Evolutionary conservation across 768 basidiomycete species (phyloP).

Genomic region (Lanmaoa pseudosensibilis): DNA sequence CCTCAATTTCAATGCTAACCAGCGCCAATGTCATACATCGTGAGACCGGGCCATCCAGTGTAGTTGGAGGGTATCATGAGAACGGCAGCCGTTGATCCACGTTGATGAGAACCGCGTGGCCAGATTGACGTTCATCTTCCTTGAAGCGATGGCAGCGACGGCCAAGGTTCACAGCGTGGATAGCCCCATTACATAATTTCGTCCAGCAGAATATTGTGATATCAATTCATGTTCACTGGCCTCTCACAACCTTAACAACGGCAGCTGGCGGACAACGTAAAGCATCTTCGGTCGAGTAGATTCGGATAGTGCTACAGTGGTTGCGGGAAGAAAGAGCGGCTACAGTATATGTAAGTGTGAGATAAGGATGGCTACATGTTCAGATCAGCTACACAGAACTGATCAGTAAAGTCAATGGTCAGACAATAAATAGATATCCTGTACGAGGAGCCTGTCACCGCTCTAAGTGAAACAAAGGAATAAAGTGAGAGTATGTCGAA

Average conservation of each 20-base stretch:
- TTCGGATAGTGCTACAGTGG: conserved; percentile 28
- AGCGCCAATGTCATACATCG: neutral
- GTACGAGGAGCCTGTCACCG: conserved; percentile 9
- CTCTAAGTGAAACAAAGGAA: conserved; percentile 7
- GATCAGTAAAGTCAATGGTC: conserved; percentile 7
- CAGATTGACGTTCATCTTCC: neutral
- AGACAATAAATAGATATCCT: conserved; percentile 23
- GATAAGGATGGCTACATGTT: conserved; percentile 27
- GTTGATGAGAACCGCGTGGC: conserved; percentile 1
- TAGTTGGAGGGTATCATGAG: neutral
- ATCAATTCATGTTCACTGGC: neutral
- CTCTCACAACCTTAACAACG: neutral
- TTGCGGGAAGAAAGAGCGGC: conserved; percentile 5
- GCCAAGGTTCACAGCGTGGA: neutral
- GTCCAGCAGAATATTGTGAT: neutral
- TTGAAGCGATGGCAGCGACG: neutral
- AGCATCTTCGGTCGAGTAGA: conserved; percentile 7
- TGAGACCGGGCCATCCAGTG: conserved; percentile 13
- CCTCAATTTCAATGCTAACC: neutral
- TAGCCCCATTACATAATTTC: neutral
- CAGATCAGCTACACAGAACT: conserved; percentile 25
- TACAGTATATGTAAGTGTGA: conserved; percentile 24
- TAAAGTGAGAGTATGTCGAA: conserved; percentile 13
- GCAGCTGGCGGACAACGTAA: neutral
- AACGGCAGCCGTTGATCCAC: neutral